These are phyloP conservation scores for Magnusiomyces suaveolens DNA, from an alignment of 1,139 yeast genomes.

Conservation along the genomic window DNA sequence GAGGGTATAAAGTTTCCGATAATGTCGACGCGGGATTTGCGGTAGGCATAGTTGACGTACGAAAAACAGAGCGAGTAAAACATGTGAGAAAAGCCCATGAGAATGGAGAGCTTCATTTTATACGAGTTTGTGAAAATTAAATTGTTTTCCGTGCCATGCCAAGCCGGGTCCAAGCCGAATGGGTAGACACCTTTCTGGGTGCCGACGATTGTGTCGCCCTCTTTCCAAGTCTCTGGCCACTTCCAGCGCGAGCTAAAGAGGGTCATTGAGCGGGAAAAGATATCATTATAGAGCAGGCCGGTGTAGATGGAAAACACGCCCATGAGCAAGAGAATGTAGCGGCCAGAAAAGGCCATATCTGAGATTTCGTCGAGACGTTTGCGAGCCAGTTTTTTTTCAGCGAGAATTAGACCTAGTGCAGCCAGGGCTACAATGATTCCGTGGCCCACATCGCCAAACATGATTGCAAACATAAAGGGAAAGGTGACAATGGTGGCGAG, in stretches of 20 bases:
- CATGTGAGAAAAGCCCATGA: conserved; percentile 95
- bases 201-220: conserved; percentile 56
- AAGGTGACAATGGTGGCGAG: conserved; percentile 89
- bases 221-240: conserved; percentile 68
- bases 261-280: conserved; percentile 84
- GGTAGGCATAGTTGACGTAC: conserved; percentile 65
- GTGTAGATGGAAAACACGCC: conserved; percentile 90
- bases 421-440: conserved; percentile 72
- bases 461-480: conserved; percentile 97
- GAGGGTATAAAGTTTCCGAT: conserved; percentile 94
- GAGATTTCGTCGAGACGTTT: conserved; percentile 82
- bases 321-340: conserved; percentile 84
- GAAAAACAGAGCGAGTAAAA: conserved; percentile 80
- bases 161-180: conserved; percentile 83
- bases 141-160: conserved; percentile 96
- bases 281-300: conserved; percentile 85
- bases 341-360: conserved; percentile 90
- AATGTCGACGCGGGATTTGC: conserved; percentile 70
- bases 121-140: conserved; percentile 85
- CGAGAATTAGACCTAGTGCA: conserved; percentile 57
- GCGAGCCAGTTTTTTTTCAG: conserved; percentile 55
- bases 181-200: conserved; percentile 59
- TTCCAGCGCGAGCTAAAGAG: conserved; percentile 82
- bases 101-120: conserved; percentile 89
- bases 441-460: conserved; percentile 98